phyloP scores from a whole-genome alignment of 75 land plant species.

The Pinus albicaulis region DNA sequence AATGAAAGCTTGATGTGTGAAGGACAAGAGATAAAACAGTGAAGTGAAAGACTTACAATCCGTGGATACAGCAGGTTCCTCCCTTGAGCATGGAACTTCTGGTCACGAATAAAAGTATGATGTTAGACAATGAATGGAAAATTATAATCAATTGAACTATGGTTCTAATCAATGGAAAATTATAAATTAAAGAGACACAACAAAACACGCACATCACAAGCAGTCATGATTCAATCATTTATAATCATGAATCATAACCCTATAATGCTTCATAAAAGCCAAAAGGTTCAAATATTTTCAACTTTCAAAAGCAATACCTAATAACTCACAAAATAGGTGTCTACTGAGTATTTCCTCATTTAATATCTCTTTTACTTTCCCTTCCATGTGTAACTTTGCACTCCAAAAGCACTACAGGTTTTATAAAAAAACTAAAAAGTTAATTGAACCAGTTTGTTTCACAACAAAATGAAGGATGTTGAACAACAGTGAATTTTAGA shows the following conservation, averaged over 20 bases:
- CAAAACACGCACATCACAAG: not conserved
- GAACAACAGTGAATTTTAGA: not conserved
- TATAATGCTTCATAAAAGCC: not conserved
- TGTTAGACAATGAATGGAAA: not conserved
- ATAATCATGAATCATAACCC: not conserved
- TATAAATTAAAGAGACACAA: not conserved
- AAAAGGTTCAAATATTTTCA: not conserved
- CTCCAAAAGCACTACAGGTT: not conserved
- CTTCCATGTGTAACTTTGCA: not conserved
- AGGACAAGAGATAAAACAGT: not conserved
- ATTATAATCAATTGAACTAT: too few species aligned
- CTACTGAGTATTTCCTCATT: not conserved
- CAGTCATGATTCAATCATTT: not conserved
- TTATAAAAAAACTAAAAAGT: not conserved
- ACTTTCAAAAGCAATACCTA: not conserved
- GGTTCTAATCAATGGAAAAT: not conserved
- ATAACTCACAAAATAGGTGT: not conserved
- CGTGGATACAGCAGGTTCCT: not conserved
- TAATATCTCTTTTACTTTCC: not conserved
- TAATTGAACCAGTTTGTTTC: not conserved
- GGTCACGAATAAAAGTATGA: not conserved
- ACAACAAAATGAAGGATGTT: too few species aligned
- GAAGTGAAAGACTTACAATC: not conserved
- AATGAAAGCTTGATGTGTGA: too few species aligned
- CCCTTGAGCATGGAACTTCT: conserved; percentile 10